A percentile compares a stretch with the other conserved stretches of the same genome.
These are phyloP conservation scores for Cutaneotrichosporon cutaneum DNA, from an alignment of 1,284 basidiomycete genomes.

Conservation along the genomic window DNA sequence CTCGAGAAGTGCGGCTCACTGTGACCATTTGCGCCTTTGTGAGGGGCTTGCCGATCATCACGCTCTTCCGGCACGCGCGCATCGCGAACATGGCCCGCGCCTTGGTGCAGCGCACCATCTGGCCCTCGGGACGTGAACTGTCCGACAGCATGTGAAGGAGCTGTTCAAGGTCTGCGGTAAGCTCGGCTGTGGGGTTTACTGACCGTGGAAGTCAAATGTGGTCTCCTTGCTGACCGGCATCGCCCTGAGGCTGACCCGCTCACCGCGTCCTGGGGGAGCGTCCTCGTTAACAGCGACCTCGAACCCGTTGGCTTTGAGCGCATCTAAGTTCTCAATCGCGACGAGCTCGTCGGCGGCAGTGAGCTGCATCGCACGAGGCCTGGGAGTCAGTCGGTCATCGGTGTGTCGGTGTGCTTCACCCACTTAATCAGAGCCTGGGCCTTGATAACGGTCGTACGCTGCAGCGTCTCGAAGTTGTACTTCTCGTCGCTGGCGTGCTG, in stretches of 20 bases:
- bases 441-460: conserved; percentile 80
- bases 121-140: conserved; percentile 61
- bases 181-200: conserved; percentile 19
- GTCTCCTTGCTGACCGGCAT: conserved; percentile 90
- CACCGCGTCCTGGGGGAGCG: conserved; percentile 56
- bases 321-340: conserved; percentile 78
- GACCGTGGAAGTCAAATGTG: conserved; percentile 70
- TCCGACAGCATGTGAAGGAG: conserved; percentile 82
- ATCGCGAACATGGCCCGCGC: conserved; percentile 95
- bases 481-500: conserved; percentile 79
- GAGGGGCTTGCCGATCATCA: conserved; percentile 91
- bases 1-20: conserved; percentile 56
- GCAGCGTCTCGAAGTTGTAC: conserved; percentile 90
- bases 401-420: conserved; percentile 52
- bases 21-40: conserved; percentile 73
- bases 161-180: conserved; percentile 81
- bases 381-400: conserved; percentile 45
- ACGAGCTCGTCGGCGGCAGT: conserved; percentile 87
- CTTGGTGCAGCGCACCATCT: conserved; percentile 86
- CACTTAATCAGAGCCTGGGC: conserved; percentile 80
- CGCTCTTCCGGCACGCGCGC: conserved; percentile 90
- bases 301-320: conserved; percentile 84
- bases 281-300: conserved; percentile 64
- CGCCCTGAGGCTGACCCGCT: conserved; percentile 68
- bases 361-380: conserved; percentile 75